phyloP scores from a whole-genome alignment of 75 land plant genomes.

The Larix kaempferi region DNA sequence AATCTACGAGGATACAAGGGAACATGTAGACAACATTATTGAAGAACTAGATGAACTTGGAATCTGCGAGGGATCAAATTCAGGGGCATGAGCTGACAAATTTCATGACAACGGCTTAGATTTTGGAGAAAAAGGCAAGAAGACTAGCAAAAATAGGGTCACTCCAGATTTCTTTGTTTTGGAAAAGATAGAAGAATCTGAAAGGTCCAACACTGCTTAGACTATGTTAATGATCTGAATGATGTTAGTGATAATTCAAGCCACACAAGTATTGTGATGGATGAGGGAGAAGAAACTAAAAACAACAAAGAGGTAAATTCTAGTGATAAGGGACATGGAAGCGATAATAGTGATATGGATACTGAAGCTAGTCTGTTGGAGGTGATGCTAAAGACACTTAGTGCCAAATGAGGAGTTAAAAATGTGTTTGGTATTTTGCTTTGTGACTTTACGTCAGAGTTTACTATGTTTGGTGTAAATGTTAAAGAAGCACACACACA shows the following conservation, averaged over 20 bases:
- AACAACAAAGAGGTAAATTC: constrained; percentile 1
- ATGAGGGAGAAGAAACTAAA: constrained; percentile 29
- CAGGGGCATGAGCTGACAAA: background rate
- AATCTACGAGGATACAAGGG: background rate
- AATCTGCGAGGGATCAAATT: background rate
- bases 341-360: background rate
- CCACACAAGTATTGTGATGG: constrained; percentile 10
- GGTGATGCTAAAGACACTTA: constrained; percentile 48
- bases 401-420: constrained; percentile 12
- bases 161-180: background rate
- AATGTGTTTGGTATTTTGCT: background rate
- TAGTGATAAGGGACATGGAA: background rate
- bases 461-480: too few species aligned
- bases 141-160: constrained; percentile 11
- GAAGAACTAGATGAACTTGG: background rate
- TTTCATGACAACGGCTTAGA: background rate
- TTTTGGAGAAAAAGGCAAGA: constrained; percentile 20
- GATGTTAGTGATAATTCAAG: background rate
- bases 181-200: constrained; percentile 9
- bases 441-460: too few species aligned
- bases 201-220: background rate
- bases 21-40: background rate
- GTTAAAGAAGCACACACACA: too few species aligned
- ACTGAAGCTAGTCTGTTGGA: constrained; percentile 32
- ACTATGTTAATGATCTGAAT: background rate